Conservation (phyloP, 345 rosid genomes). For the Moricandia moricandioides region DNA sequence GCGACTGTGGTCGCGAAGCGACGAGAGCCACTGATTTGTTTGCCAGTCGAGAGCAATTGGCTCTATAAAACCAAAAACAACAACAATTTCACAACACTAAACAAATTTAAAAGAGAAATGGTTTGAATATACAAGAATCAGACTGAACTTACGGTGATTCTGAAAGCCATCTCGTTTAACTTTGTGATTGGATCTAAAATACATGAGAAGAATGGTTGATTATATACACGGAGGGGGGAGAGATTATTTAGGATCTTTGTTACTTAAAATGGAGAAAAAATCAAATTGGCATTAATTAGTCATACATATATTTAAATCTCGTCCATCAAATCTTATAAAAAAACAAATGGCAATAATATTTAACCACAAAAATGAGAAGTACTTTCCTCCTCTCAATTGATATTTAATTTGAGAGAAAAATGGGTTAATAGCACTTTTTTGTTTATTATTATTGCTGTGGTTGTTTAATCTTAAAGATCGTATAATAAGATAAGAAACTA, state of each 20-base stretch:
- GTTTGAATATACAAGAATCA: neutral
- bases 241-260: constrained; percentile 31
- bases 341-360: neutral
- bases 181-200: neutral
- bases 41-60: constrained; percentile 17
- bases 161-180: constrained; percentile 20
- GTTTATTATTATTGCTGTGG: neutral
- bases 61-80: constrained; percentile 3
- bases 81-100: neutral
- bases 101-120: no score
- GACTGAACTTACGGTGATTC: constrained; percentile 26
- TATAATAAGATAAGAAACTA: neutral
- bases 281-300: constrained; percentile 32
- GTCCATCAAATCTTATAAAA: neutral
- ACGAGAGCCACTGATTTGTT: constrained; percentile 10
- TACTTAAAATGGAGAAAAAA: constrained; percentile 17
- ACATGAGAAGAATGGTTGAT: constrained; percentile 12
- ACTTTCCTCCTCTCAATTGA: neutral
- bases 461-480: neutral
- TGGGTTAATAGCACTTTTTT: neutral
- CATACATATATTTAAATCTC: neutral
- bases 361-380: neutral
- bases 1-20: constrained; percentile 27
- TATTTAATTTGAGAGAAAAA: neutral
- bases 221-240: constrained; percentile 5